Evolutionary conservation across 2,329 filamentous ascomycete species (phyloP), one percentile per base, ranked within the genome.

Genomic region (Atkinsonella hypoxylon): DNA sequence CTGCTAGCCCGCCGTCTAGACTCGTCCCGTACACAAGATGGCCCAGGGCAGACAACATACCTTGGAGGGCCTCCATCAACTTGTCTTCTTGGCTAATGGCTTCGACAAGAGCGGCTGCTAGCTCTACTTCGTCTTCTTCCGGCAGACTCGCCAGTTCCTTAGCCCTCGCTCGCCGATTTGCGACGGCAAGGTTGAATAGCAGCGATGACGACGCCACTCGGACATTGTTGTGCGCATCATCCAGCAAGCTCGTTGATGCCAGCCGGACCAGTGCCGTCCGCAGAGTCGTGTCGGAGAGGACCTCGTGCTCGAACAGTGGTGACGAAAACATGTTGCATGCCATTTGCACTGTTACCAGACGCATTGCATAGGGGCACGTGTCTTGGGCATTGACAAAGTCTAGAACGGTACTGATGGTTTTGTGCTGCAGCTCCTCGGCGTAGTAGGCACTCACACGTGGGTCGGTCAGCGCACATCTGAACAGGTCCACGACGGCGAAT

Each of bases 401-500:
- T 3, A 89, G 63, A 2, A 95, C 67, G 0, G 77, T 70, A 34
- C 75, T 62, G 13, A 91, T 70, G 0, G 85, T 88, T 48, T 69
- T 67, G 51, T 87, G 82, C 9, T 72, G 71, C 15, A 72, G 64
- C 64, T 96, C 88, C 62, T 93, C 85, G 1, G 87, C 87, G 55
- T 89, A 89, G 67, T 82, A 94, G 17, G 85, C 85, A 54, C 86
- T 88, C 15, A 95, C 74, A 39, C 90, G 81, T 0, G 83, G 74
- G 59, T 97, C 91, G 12, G 83, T 73, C 51, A 95, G 78, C 0
- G 86, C 79, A 55, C 87, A 79, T 20, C 93, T 79, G 47, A 95
- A 77, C 1, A 98, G 76, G 62, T 97, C 93, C n/a, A 95, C 76
- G 0, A 90, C 73, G 1, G 89, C 79, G 62, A 97, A 97, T 42